These are phyloP conservation scores for Narthecium ossifragum DNA, from an alignment of 106 monocot genomes.

Conservation along the genomic window DNA sequence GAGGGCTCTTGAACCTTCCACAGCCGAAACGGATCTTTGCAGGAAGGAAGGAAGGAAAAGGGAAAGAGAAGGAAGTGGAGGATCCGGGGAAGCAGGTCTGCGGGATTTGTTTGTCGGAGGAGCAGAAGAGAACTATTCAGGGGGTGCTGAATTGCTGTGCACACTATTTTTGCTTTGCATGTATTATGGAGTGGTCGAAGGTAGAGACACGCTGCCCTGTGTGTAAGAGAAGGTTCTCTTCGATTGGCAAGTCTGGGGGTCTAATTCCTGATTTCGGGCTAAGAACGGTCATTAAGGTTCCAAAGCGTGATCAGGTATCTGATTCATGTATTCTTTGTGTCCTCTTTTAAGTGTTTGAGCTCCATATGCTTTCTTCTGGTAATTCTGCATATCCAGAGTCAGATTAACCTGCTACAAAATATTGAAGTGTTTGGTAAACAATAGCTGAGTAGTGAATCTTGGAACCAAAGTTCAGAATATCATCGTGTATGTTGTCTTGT, in stretches of 20 bases:
- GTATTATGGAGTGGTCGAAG: slow-evolving; percentile 90
- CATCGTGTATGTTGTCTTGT: too few species aligned
- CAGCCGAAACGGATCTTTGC: slow-evolving; percentile 8
- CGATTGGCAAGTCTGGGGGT: slow-evolving; percentile 47
- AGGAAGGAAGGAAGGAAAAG: slow-evolving; percentile 27
- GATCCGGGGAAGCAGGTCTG: slow-evolving; percentile 48
- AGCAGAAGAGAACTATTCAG: slow-evolving; percentile 44
- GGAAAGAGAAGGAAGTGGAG: slow-evolving; percentile 36
- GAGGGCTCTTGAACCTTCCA: slow-evolving; percentile 1
- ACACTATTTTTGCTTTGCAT: slow-evolving; percentile 79
- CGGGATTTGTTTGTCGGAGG: slow-evolving; percentile 82
- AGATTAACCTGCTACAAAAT: too few species aligned
- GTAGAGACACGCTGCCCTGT: slow-evolving; percentile 79
- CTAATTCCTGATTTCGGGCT: slow-evolving; percentile 31
- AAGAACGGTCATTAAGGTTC: slow-evolving; percentile 51
- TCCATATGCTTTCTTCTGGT: too few species aligned
- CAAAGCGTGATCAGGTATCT: slow-evolving; percentile 85
- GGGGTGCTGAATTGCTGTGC: slow-evolving; percentile 68
- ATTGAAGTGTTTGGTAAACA: too few species aligned
- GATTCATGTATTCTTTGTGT: too few species aligned
- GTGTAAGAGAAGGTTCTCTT: slow-evolving; percentile 69
- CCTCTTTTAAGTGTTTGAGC: too few species aligned
- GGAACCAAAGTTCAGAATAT: too few species aligned
- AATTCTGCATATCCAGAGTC: too few species aligned
- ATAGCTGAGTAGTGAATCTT: too few species aligned